Evolutionary conservation across 257 asterid species (phyloP), one percentile per base, ranked within the genome.

Genomic region (Solanum lignicaule): DNA sequence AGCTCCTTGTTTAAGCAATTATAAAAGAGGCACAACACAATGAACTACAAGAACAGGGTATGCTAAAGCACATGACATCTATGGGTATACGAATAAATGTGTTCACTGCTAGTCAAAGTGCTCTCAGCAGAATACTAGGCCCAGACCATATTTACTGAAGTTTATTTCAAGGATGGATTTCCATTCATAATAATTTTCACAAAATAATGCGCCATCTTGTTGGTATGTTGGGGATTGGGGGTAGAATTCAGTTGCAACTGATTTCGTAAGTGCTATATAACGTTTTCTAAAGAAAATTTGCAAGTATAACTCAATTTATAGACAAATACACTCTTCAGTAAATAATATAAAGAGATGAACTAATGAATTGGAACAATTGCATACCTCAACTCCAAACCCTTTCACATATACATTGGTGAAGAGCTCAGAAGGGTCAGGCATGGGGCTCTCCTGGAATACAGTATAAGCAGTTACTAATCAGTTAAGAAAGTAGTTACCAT

Each of bases 351-450:
- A 25, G 27, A 41, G 76, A 25, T 36, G 46, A 85, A 32, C 87
- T 16, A 36, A 39, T 9, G 71, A 10, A n/a, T 79, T 35, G 52
- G 78, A 75, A 89, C 82, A 7, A 72, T 9, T 82, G 18, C 90
- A 41, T 97, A 97, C 99, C 99, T 95, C 98, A 86, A 88, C 92
- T 88, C 99, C 99, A 6, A 79, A 87, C 86, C 98, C 98, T 93
- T 95, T 97, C 88, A 90, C 95, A 82, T 97, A 95, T 74, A 97
- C 89, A 87, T 96, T 97, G 35, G 95, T 93, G 88, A 97, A 97
- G 89, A 96, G 97, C 88, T 96, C 98, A n/a, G 98, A 94, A 79
- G 99, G 92, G 84, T 97, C 99, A 36, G 98, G 99, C 92, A 94
- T 68, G 74, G 98, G 92, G 89, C 96, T 91, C 95, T 96, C 99